A percentile compares a stretch with the other conserved stretches of the same genome.
Evolutionary conservation across 139 green algal species (phyloP).

Genomic region (Astrephomene gubernaculifera): DNA sequence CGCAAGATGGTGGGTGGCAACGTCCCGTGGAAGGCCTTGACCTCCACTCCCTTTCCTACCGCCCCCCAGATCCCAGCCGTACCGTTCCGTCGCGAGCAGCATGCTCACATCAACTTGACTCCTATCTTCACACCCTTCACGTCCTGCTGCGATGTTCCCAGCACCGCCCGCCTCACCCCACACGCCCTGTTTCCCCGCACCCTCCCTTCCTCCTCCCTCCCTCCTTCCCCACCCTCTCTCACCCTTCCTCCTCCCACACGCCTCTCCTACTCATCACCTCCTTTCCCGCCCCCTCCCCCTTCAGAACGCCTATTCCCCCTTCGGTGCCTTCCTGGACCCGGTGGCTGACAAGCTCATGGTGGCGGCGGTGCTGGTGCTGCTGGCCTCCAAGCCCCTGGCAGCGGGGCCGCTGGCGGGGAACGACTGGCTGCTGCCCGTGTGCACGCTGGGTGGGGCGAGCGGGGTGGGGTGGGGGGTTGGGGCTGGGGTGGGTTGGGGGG

Average conservation of each 20-base stretch:
- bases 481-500: neutral
- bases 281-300: neutral
- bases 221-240: neutral
- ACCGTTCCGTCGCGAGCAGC: no score
- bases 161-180: no score
- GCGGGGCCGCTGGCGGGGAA: constrained; percentile 75
- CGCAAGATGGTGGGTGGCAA: constrained; percentile 78
- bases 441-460: constrained; percentile 57
- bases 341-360: constrained; percentile 99
- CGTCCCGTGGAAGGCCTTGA: no score
- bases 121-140: no score
- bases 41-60: no score
- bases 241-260: neutral
- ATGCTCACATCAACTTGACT: no score
- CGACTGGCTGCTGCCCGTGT: constrained; percentile 78
- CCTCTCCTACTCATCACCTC: neutral
- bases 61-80: no score
- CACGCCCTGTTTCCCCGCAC: neutral
- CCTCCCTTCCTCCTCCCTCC: neutral
- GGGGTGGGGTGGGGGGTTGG: neutral
- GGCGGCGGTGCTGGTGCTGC: constrained; percentile 83
- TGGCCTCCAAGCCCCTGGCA: constrained; percentile 77
- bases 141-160: no score
- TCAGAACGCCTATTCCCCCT: constrained; percentile 77
- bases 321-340: constrained; percentile 98